Percentiles rank a stretch among this genome's conserved stretches.
phyloP scores from a whole-genome alignment of 176 grass and related monocot species.

The Saccharum spontaneum region DNA sequence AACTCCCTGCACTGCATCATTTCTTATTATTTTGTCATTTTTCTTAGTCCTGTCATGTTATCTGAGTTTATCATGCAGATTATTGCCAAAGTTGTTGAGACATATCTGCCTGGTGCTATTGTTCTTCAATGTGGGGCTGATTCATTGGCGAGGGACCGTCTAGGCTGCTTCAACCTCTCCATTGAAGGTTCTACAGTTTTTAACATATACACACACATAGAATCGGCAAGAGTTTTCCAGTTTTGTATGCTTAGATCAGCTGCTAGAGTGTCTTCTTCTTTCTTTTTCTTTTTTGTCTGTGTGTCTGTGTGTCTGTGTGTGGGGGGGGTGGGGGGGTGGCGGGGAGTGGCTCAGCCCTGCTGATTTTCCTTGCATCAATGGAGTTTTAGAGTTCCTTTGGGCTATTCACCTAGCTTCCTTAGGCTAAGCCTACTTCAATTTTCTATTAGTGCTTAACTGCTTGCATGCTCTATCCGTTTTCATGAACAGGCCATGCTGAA shows the following conservation, averaged over 20 bases:
- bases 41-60: conserved; percentile 10
- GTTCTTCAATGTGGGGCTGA: conserved; percentile 99
- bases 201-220: neutral
- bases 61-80: conserved; percentile 59
- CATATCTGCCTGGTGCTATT: conserved; percentile 90
- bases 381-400: neutral
- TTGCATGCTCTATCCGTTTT: conserved; percentile 30
- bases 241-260: conserved; percentile 2
- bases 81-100: conserved; percentile 94
- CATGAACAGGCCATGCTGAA: conserved; percentile 83
- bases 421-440: neutral
- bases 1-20: conserved; percentile 8
- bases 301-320: too few species aligned
- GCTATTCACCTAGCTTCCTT: conserved; percentile 10
- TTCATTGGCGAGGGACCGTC: conserved; percentile 94
- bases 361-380: neutral
- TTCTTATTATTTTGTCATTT: conserved; percentile 12
- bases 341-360: neutral
- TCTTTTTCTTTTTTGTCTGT: too few species aligned
- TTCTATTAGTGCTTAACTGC: neutral
- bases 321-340: neutral
- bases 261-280: neutral
- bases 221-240: neutral
- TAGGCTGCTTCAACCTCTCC: conserved; percentile 97
- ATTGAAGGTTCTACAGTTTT: conserved; percentile 77